phyloP scores from a whole-genome alignment of 768 basidiomycete genomes.

The Xerocomellus intermedius region DNA sequence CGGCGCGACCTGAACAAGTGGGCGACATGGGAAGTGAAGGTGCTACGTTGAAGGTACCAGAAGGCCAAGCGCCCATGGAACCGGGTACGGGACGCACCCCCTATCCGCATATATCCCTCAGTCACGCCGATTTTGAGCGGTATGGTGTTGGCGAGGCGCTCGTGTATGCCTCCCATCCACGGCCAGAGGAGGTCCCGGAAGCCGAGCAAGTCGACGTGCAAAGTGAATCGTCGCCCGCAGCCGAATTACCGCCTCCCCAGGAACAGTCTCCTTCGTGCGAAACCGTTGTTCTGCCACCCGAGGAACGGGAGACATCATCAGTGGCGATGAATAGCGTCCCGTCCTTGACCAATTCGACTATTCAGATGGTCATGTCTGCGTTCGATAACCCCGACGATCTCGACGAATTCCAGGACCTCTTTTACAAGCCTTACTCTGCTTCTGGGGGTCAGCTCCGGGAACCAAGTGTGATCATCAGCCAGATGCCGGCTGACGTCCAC shows the following conservation, averaged over 20 bases:
- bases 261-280: slow-evolving; percentile 1
- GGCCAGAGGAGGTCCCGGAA: background rate
- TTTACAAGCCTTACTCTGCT: slow-evolving; percentile 49
- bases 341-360: slow-evolving; percentile 39
- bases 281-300: slow-evolving; percentile 31
- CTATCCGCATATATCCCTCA: slow-evolving; percentile 27
- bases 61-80: background rate
- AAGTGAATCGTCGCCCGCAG: background rate
- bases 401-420: slow-evolving; percentile 72
- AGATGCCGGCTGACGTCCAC: slow-evolving; percentile 31
- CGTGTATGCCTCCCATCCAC: slow-evolving; percentile 39
- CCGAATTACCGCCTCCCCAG: background rate
- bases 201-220: background rate
- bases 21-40: background rate
- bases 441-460: slow-evolving; percentile 3
- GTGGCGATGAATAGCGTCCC: slow-evolving; percentile 7
- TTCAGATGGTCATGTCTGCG: slow-evolving; percentile 38
- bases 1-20: background rate
- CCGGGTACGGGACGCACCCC: background rate
- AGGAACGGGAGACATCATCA: slow-evolving; percentile 30
- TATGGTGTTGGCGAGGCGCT: slow-evolving; percentile 67
- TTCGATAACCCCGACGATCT: slow-evolving; percentile 63
- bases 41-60: background rate
- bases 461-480: slow-evolving; percentile 2
- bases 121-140: slow-evolving; percentile 38